These are phyloP conservation scores for Aspergillus sclerotiicarbonarius DNA, from an alignment of 495 filamentous ascomycete genomes.

Conservation along the genomic window DNA sequence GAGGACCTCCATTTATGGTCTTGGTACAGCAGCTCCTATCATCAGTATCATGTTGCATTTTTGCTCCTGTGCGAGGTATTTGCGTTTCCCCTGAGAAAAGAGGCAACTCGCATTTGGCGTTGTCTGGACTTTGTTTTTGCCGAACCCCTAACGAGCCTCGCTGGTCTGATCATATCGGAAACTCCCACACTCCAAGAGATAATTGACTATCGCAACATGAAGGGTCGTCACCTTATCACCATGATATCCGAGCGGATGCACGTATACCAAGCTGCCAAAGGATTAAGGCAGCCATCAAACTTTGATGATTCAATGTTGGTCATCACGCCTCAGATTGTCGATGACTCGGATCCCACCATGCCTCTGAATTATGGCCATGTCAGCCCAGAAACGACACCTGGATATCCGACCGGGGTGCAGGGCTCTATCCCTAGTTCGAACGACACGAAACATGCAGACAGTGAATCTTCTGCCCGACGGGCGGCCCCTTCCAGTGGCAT, in stretches of 20 bases:
- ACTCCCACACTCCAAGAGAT: background rate
- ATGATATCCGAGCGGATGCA: constrained; percentile 1
- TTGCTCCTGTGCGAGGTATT: constrained; percentile 3
- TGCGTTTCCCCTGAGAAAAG: background rate
- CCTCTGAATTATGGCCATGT: constrained; percentile 3
- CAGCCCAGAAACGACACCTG: background rate
- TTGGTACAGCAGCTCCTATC: constrained; percentile 6
- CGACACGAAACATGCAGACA: no score
- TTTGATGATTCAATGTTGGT: background rate
- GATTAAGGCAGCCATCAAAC: background rate
- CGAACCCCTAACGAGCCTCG: background rate
- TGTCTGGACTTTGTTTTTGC: constrained; percentile 9
- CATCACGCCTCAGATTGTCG: background rate
- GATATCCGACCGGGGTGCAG: background rate
- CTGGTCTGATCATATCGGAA: background rate
- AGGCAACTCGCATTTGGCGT: constrained; percentile 10
- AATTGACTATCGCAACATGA: background rate
- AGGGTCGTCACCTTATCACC: background rate
- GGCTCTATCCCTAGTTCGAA: background rate
- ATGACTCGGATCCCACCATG: constrained; percentile 3
- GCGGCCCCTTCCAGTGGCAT: no score
- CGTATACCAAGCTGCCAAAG: constrained; percentile 1
- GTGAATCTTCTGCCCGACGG: no score
- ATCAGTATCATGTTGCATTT: constrained; percentile 7
- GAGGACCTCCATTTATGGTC: constrained; percentile 9